Base-by-base conservation (phyloP, 768 basidiomycete genomes). In the Coprinopsis cinerea region DNA sequence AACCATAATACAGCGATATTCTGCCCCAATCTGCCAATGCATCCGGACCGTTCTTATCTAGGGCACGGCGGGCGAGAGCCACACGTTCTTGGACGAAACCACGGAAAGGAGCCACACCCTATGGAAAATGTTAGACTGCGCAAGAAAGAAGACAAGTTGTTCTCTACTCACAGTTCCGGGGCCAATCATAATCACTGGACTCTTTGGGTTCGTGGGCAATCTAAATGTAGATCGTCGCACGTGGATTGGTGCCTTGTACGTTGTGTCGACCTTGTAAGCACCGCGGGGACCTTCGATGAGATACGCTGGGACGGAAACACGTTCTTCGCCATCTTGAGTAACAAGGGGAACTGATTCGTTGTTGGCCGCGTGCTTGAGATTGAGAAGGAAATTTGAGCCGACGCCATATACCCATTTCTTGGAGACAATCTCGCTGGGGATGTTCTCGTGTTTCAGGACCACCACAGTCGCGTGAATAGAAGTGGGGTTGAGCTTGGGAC, bases 101-200 rank as follows among this genome's bases (percentile, higher is more conserved):
- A 53, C 96, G 89, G 90, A 99, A 99, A 7, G 96, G 96, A 40
- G 96, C 96, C 49, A 99, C 93, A 73, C 96, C 96, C 92, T 95
- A 52, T 18, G 34, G 35, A 40, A 22, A 36, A 18, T 42, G 34
- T 40, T 57, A 56, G 54, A 40, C 53, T 20, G 39, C 15, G 26
- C 45, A 10, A 36, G n/a, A 49, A 22, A 20, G 32, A 25, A 44
- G 40, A 22, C 2, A 48, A 23, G 17, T 13, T 26, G 40, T n/a
- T 32, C 35, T 10, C 10, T 14, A 79, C 90, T 71, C 64, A 95
- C 93, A 50, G 94, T 99, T 47, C 96, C 96, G 53, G 96, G 96
- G 35, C 96, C 96, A 64, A 99, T 82, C 96, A 99, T 98, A 68
- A 99, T 91, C 44, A 99, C 87, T 1, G 96, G 96, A 52, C 89